phyloP scores from a whole-genome alignment of 768 basidiomycete genomes.

The Psilocybe cyanescens region DNA sequence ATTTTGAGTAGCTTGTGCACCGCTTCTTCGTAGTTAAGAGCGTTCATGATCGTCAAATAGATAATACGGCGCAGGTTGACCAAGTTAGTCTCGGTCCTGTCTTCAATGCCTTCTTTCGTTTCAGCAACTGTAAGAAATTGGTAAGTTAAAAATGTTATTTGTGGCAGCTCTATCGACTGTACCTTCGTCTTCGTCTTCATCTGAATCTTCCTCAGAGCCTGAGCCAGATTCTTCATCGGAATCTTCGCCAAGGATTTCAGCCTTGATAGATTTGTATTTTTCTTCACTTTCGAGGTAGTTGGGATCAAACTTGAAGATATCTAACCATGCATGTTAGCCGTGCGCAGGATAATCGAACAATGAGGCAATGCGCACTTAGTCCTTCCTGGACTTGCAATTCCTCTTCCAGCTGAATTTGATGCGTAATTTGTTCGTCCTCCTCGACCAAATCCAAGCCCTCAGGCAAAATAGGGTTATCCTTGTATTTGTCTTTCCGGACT shows the following conservation, averaged over 20 bases:
- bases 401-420: slow-evolving; percentile 90
- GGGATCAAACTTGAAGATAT: slow-evolving; percentile 94
- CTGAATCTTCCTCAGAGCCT: slow-evolving; percentile 66
- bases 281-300: slow-evolving; percentile 91
- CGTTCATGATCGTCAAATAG: slow-evolving; percentile 99
- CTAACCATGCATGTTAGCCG: slow-evolving; percentile 40
- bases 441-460: slow-evolving; percentile 97
- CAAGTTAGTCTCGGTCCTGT: slow-evolving; percentile 92
- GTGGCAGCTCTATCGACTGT: slow-evolving; percentile 2
- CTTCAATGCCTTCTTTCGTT: slow-evolving; percentile 89
- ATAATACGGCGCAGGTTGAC: slow-evolving; percentile 94
- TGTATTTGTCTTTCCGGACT: slow-evolving; percentile 98
- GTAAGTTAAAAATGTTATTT: not conserved
- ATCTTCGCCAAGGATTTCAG: slow-evolving; percentile 91
- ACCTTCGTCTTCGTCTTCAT: slow-evolving; percentile 62
- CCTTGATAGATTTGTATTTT: slow-evolving; percentile 89
- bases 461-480: slow-evolving; percentile 94
- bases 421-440: slow-evolving; percentile 97
- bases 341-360: not conserved
- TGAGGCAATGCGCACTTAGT: slow-evolving; percentile 65
- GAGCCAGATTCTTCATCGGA: slow-evolving; percentile 76
- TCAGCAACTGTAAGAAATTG: slow-evolving; percentile 52
- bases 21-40: slow-evolving; percentile 97
- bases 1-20: slow-evolving; percentile 97
- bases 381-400: slow-evolving; percentile 94